Evolutionary conservation across 805 yeast genomes (phyloP).

Genomic region (Pichia scutulata): DNA sequence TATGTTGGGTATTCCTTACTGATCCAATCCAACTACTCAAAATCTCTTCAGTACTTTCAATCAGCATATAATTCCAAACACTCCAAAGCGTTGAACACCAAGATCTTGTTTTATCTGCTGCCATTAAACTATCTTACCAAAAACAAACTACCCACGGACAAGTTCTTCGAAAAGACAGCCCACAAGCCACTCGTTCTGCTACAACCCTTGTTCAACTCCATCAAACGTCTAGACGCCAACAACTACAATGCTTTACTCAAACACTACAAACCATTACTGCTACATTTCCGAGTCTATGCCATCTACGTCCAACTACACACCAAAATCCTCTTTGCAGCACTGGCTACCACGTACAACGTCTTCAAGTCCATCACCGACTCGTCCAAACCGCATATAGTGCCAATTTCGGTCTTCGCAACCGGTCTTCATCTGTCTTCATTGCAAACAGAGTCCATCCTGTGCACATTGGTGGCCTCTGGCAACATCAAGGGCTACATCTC

Average conservation of each 20-base stretch:
- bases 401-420: neutral
- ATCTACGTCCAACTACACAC: constrained; percentile 1
- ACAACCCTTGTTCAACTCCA: neutral
- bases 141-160: neutral
- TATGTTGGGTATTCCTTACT: constrained; percentile 1
- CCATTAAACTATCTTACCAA: neutral
- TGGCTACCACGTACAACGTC: neutral
- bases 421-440: neutral
- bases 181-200: neutral
- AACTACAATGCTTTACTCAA: neutral
- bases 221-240: neutral
- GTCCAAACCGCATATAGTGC: constrained; percentile 3
- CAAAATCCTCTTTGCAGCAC: neutral
- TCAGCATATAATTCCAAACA: constrained; percentile 2
- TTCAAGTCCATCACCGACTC: neutral
- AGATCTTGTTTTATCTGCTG: neutral
- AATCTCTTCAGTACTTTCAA: constrained; percentile 1
- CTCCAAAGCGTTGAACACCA: neutral
- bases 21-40: constrained; percentile 4
- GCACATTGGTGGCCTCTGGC: neutral
- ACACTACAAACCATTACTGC: neutral
- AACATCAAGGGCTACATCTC: constrained; percentile 6
- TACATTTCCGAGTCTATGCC: constrained; percentile 1
- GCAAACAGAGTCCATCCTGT: constrained; percentile 1
- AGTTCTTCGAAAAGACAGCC: neutral